These are phyloP conservation scores for Nissolia schottii DNA, from an alignment of 306 rosid genomes.

Conservation along the genomic window DNA sequence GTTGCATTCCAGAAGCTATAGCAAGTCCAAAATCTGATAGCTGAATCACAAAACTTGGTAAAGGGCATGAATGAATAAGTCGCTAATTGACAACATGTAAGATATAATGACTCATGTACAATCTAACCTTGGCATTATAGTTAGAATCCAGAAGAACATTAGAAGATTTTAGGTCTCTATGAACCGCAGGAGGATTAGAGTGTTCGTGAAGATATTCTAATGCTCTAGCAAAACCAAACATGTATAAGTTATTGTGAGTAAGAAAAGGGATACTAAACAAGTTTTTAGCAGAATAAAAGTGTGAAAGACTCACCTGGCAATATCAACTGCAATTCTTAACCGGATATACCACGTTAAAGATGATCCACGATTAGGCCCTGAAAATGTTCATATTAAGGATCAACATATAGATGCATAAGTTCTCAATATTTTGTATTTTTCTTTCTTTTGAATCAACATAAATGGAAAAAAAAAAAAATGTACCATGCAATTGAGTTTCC, in stretches of 20 bases:
- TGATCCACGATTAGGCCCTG: slow-evolving; percentile 69
- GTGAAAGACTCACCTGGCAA: slow-evolving; percentile 57
- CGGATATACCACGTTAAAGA: slow-evolving; percentile 76
- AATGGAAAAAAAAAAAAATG: slow-evolving; percentile 10
- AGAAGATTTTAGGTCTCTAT: slow-evolving; percentile 67
- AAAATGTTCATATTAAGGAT: slow-evolving; percentile 15
- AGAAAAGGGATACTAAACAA: neutral
- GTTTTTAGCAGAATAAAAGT: neutral
- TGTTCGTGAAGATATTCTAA: slow-evolving; percentile 91
- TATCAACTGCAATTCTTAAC: slow-evolving; percentile 74
- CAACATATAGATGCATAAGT: slow-evolving; percentile 4
- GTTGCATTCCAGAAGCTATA: slow-evolving; percentile 57
- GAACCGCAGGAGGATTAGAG: slow-evolving; percentile 76
- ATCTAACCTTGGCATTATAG: slow-evolving; percentile 77
- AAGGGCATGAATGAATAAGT: slow-evolving; percentile 3
- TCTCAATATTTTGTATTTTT: neutral
- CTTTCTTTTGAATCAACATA: slow-evolving; percentile 1
- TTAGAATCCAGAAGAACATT: slow-evolving; percentile 83
- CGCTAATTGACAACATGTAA: neutral
- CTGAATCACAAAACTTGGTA: slow-evolving; percentile 53
- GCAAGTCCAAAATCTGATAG: slow-evolving; percentile 82
- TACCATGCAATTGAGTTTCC: slow-evolving; percentile 76
- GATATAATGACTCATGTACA: neutral
- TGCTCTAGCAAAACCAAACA: slow-evolving; percentile 48
- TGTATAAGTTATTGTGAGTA: neutral